These are phyloP conservation scores for Solanum neorickii DNA, from an alignment of 257 asterid genomes.

Conservation along the genomic window DNA sequence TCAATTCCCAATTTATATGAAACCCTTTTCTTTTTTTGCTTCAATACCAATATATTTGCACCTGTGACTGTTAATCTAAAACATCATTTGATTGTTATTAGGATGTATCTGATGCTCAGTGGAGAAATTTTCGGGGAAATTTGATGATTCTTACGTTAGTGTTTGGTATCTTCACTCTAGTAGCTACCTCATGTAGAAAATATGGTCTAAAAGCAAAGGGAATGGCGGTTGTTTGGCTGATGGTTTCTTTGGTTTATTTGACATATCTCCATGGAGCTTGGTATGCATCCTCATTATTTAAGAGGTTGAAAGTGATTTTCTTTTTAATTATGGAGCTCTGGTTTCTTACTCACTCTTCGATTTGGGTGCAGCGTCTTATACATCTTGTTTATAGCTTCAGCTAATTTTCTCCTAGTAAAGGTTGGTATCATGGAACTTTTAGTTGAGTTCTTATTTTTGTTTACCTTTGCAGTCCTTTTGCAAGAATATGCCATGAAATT, in stretches of 20 bases:
- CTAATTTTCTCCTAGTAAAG: slow-evolving; percentile 80
- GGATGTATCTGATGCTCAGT: slow-evolving; percentile 90
- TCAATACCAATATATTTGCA: not conserved
- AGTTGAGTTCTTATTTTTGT: not conserved
- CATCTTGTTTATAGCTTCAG: slow-evolving; percentile 57
- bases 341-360: not conserved
- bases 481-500: not conserved
- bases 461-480: not conserved
- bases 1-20: not conserved
- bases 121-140: slow-evolving; percentile 92
- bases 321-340: not conserved
- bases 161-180: slow-evolving; percentile 56
- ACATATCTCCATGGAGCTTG: slow-evolving; percentile 83
- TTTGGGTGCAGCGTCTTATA: slow-evolving; percentile 54
- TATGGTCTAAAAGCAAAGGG: slow-evolving; percentile 61
- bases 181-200: slow-evolving; percentile 42
- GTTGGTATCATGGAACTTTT: slow-evolving; percentile 28
- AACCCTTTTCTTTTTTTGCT: not conserved
- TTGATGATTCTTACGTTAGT: slow-evolving; percentile 55
- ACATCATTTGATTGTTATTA: slow-evolving; percentile 6
- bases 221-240: slow-evolving; percentile 71
- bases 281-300: slow-evolving; percentile 23
- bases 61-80: not conserved
- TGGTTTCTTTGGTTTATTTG: slow-evolving; percentile 56
- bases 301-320: not conserved